Conservation (phyloP, 495 filamentous ascomycete genomes). For the Tuber indicum region DNA sequence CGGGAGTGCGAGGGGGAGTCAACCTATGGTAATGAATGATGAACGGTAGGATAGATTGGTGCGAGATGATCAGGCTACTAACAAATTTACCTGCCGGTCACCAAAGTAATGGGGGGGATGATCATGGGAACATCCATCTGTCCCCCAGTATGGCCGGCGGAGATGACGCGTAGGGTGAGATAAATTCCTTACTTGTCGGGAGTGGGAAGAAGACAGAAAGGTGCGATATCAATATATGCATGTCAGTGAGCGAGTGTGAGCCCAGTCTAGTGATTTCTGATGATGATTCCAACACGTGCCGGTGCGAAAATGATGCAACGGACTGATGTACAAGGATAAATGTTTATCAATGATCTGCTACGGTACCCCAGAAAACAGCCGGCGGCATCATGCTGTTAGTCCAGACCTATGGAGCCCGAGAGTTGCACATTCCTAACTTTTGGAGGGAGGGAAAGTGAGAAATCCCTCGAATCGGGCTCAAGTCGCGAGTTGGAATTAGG, state of each 20-base stretch:
- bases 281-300: background rate
- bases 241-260: background rate
- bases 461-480: background rate
- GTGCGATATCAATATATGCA: conserved; percentile 5
- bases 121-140: conserved; percentile 2
- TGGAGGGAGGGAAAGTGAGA: background rate
- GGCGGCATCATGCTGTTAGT: background rate
- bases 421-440: background rate
- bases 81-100: background rate
- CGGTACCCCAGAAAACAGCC: background rate
- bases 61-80: conserved; percentile 1
- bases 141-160: background rate
- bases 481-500: background rate
- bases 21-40: background rate
- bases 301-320: background rate
- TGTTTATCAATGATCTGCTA: background rate
- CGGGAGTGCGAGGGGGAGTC: background rate
- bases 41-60: background rate
- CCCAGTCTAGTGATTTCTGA: background rate
- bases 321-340: conserved; percentile 3
- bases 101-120: background rate
- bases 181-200: background rate
- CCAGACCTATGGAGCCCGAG: background rate
- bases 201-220: background rate
- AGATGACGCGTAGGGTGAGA: background rate